phyloP scores from a whole-genome alignment of 129 eudicot species.

The Flaveria bidentis region DNA sequence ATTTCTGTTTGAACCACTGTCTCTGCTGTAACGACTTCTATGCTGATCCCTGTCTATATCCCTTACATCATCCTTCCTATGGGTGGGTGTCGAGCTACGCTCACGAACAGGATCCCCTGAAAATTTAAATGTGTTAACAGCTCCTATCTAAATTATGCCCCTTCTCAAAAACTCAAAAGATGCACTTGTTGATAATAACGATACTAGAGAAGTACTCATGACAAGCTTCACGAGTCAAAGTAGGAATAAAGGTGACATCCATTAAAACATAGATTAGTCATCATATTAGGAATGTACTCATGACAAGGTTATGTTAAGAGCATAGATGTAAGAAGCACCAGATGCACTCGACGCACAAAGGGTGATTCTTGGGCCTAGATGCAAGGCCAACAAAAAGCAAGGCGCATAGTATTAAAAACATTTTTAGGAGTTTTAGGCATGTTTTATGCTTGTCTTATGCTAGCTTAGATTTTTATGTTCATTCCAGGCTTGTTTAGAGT shows the following conservation, averaged over 20 bases:
- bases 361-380: no score
- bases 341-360: no score
- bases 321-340: no score
- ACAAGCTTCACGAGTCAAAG: background rate
- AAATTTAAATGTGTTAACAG: slow-evolving; percentile 25
- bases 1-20: slow-evolving; percentile 46
- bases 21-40: slow-evolving; percentile 47
- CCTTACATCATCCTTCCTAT: slow-evolving; percentile 52
- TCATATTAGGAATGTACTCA: no score
- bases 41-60: slow-evolving; percentile 48
- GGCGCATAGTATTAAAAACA: no score
- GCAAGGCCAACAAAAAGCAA: no score
- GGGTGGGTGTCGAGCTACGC: slow-evolving; percentile 49
- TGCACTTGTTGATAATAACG: background rate
- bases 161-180: slow-evolving; percentile 15
- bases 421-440: no score
- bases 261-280: background rate
- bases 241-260: background rate
- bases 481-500: no score
- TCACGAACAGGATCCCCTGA: slow-evolving; percentile 64
- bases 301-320: no score
- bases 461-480: no score
- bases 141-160: slow-evolving; percentile 18
- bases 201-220: background rate
- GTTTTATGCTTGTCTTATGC: no score